These are phyloP conservation scores for Fusarium xylarioides DNA, from an alignment of 2,329 filamentous ascomycete genomes.

Conservation along the genomic window DNA sequence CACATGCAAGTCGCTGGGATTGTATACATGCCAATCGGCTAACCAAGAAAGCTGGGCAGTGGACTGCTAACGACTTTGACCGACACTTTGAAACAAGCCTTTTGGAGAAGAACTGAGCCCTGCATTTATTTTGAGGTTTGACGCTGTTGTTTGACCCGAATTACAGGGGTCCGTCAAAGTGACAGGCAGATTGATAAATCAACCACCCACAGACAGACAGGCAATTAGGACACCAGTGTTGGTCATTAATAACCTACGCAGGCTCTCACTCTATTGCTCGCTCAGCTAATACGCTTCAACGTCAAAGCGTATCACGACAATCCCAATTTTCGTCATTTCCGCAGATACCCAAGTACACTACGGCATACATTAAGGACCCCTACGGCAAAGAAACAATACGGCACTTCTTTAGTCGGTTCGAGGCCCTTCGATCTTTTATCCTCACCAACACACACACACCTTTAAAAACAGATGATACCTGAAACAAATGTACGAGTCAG, in stretches of 20 bases:
- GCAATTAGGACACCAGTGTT: not conserved
- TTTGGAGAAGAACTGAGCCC: not conserved
- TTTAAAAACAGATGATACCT: not conserved
- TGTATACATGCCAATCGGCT: slow-evolving; percentile 10
- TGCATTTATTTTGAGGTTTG: not conserved
- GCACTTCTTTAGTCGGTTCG: not conserved
- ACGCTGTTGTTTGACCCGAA: slow-evolving; percentile 1
- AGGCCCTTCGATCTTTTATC: not conserved
- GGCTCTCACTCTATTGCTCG: not conserved
- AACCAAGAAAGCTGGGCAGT: not conserved
- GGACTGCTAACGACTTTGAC: slow-evolving; percentile 7
- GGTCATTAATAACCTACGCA: not conserved
- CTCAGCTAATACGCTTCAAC: not conserved
- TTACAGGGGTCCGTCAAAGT: slow-evolving; percentile 1
- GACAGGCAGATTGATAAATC: not conserved
- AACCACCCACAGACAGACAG: not conserved
- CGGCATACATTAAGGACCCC: not conserved
- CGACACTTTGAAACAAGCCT: slow-evolving; percentile 21
- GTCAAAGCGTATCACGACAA: slow-evolving; percentile 14
- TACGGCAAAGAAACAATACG: not conserved
- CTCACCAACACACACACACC: not conserved
- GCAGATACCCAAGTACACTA: not conserved
- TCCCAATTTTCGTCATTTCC: not conserved
- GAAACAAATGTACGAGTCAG: not conserved
- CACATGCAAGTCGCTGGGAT: slow-evolving; percentile 24